Conservation (phyloP, 352 stramenopile genomes). For the Peronosclerospora sorghi region DNA sequence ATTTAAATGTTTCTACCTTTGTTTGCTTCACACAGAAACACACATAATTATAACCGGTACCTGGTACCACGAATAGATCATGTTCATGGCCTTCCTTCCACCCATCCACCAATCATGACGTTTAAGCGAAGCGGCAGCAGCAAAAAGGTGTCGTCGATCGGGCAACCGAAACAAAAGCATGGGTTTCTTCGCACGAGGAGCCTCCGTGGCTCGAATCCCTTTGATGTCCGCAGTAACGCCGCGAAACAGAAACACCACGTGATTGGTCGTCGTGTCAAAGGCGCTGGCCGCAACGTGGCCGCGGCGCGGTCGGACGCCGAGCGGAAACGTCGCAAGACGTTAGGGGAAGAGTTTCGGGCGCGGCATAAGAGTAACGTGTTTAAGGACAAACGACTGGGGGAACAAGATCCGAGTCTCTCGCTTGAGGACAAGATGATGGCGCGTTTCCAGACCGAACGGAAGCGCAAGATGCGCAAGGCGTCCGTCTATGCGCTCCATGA, state of each 20-base stretch:
- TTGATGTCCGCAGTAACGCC: constrained; percentile 82
- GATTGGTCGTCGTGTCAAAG: constrained; percentile 82
- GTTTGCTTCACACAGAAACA: too few relatives aligned
- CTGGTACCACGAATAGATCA: too few relatives aligned
- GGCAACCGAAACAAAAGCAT: constrained; percentile 9
- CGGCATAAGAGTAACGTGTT: constrained; percentile 87
- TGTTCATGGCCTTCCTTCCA: too few relatives aligned
- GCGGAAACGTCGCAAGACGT: constrained; percentile 73
- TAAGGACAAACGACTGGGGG: constrained; percentile 74
- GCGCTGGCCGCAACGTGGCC: constrained; percentile 81
- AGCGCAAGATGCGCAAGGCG: constrained; percentile 74
- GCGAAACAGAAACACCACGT: constrained; percentile 84
- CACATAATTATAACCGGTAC: too few relatives aligned
- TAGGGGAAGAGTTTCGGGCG: constrained; percentile 67
- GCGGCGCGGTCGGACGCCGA: constrained; percentile 74
- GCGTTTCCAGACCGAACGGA: constrained; percentile 83
- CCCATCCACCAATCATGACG: too few relatives aligned
- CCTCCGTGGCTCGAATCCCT: constrained; percentile 62
- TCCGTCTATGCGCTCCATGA: constrained; percentile 67
- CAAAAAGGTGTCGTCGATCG: too few relatives aligned
- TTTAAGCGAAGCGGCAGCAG: too few relatives aligned
- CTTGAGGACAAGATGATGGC: constrained; percentile 90
- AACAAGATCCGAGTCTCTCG: constrained; percentile 74
- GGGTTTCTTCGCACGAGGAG: constrained; percentile 14
- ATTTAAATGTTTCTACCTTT: too few relatives aligned